phyloP scores from a whole-genome alignment of 306 rosid genomes.

The Coriaria nepalensis region DNA sequence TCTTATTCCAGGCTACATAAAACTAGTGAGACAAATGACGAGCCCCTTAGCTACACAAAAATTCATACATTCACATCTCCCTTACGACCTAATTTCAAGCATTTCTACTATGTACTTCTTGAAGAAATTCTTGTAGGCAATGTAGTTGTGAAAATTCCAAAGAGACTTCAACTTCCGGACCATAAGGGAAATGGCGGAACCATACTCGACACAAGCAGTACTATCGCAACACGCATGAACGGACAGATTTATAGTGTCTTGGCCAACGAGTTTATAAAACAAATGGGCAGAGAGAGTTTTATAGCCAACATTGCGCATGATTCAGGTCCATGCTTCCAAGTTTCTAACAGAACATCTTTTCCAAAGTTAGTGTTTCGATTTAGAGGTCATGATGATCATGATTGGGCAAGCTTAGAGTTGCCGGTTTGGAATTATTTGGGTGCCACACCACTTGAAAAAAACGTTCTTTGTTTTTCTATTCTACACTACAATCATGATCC shows the following conservation, averaged over 20 bases:
- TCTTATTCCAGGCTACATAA: constrained; percentile 41
- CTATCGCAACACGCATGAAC: constrained; percentile 65
- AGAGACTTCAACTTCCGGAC: constrained; percentile 24
- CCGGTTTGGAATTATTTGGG: no score
- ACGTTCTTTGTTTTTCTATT: no score
- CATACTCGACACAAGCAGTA: constrained; percentile 61
- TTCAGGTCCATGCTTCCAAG: constrained; percentile 7
- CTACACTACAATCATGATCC: no score
- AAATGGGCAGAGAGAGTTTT: constrained; percentile 19
- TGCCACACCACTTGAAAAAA: no score
- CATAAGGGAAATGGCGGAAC: constrained; percentile 53
- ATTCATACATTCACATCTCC: constrained; percentile 30
- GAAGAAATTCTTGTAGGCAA: constrained; percentile 38
- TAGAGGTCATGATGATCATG: no score
- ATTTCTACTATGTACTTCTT: constrained; percentile 50
- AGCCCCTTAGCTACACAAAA: constrained; percentile 38
- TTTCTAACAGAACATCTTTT: no score
- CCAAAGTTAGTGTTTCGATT: no score
- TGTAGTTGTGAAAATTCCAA: constrained; percentile 29
- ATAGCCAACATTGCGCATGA: constrained; percentile 24
- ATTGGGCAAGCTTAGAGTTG: no score
- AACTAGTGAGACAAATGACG: constrained; percentile 14
- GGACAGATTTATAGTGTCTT: constrained; percentile 31
- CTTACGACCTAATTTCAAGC: constrained; percentile 13
- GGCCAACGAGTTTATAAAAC: constrained; percentile 30